Conservation (phyloP, 208 protist species). For the Leishmania aethiopica region DNA sequence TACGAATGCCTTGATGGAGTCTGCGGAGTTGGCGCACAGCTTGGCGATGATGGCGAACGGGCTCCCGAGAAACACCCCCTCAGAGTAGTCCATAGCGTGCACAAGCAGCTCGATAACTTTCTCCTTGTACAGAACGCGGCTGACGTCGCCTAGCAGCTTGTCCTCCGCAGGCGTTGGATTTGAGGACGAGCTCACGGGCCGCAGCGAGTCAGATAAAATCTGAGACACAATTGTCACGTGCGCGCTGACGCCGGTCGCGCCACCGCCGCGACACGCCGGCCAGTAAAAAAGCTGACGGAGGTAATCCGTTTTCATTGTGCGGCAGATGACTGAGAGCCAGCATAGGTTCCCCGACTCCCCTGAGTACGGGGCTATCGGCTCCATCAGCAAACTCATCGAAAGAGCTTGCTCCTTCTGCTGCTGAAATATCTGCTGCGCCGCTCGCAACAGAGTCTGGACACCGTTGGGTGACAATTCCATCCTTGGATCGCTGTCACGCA, state of each 20-base stretch:
- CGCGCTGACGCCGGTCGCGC: constrained; percentile 75
- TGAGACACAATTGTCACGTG: constrained; percentile 84
- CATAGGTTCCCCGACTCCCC: constrained; percentile 41
- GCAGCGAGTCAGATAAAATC: constrained; percentile 72
- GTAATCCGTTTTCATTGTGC: constrained; percentile 72
- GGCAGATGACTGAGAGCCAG: constrained; percentile 73
- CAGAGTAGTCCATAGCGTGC: constrained; percentile 77
- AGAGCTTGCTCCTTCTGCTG: constrained; percentile 57
- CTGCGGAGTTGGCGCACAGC: constrained; percentile 69
- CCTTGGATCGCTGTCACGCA: constrained; percentile 74
- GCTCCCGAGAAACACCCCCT: constrained; percentile 79
- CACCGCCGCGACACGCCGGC: constrained; percentile 83
- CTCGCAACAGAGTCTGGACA: constrained; percentile 75
- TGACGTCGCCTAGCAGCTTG: constrained; percentile 58
- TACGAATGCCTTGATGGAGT: constrained; percentile 88
- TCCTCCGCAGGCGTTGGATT: constrained; percentile 41
- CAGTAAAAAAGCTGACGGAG: constrained; percentile 79
- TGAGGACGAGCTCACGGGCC: constrained; percentile 41
- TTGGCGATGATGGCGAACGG: constrained; percentile 87
- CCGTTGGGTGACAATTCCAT: constrained; percentile 83
- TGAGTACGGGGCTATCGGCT: constrained; percentile 46
- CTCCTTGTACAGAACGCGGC: constrained; percentile 80
- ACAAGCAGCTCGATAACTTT: constrained; percentile 81
- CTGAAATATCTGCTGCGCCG: constrained; percentile 60
- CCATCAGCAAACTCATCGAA: constrained; percentile 65